These are phyloP conservation scores for Plantago ovata DNA, from an alignment of 257 asterid species.

Conservation along the genomic window DNA sequence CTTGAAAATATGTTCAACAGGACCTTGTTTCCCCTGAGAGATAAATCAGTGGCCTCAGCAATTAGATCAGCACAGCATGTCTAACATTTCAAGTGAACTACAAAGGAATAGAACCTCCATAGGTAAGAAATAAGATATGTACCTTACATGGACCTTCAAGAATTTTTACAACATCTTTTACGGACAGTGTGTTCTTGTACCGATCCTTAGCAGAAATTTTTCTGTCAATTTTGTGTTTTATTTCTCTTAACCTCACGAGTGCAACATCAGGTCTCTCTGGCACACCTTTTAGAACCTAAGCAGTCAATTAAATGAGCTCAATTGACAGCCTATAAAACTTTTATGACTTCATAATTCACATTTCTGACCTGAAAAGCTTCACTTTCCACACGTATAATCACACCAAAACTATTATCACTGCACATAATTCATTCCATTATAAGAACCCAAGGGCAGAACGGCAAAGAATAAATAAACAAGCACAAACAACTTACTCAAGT, in stretches of 20 bases:
- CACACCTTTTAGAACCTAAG: conserved; percentile 90
- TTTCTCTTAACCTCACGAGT: conserved; percentile 89
- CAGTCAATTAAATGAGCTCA: conserved; percentile 22
- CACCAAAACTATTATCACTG: conserved; percentile 95
- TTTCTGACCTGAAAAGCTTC: conserved; percentile 85
- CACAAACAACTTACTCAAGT: conserved; percentile 53
- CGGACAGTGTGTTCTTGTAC: conserved; percentile 63
- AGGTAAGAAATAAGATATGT: conserved; percentile 20
- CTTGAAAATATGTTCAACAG: conserved; percentile 79
- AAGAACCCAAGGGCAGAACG: conserved; percentile 1
- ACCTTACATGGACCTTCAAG: conserved; percentile 93
- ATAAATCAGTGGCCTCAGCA: conserved; percentile 13
- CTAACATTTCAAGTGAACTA: not conserved
- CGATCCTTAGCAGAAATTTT: conserved; percentile 66
- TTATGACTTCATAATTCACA: conserved; percentile 1
- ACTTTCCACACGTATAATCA: conserved; percentile 90
- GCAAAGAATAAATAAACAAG: conserved; percentile 9
- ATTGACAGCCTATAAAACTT: conserved; percentile 12
- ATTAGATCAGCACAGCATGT: conserved; percentile 10
- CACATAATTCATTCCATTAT: conserved; percentile 19
- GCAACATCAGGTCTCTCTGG: conserved; percentile 93
- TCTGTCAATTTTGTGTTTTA: conserved; percentile 77
- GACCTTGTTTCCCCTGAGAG: conserved; percentile 86
- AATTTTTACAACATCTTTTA: conserved; percentile 82
- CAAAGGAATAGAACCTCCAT: conserved; percentile 1